Evolutionary conservation across 2,329 filamentous ascomycete genomes (phyloP), one percentile per base, ranked within the genome.

Genomic region (Nigrospora oryzae): DNA sequence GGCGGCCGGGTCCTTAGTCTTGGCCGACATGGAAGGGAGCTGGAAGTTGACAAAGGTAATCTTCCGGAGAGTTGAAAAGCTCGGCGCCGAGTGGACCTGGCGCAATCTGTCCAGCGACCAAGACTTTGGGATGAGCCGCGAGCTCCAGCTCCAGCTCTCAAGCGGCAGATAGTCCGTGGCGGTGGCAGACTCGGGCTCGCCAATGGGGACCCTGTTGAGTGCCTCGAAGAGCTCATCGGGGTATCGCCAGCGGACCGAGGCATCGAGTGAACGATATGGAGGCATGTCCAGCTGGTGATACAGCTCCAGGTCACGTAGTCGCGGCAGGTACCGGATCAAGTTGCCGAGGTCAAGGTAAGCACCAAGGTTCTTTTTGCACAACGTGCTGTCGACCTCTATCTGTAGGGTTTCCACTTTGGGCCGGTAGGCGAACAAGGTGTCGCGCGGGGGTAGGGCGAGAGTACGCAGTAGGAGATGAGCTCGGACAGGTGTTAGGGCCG

Each of bases 361-460:
- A 10, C 54, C 51, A 10, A 41, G 44, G 15, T 51, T 33, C 40
- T 54, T 61, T 37, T 44, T 50, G 28, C 38, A 46, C 11, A 59
- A 45, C 11, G 64, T 55, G 36, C 64, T 55, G 34, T 71, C 75
- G 11, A 84, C 80, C 56, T 93, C 83, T 40, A 94, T 68, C 46
- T 80, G 77, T 17, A 95, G 65, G 8, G 75, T 71, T 56, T 83
- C 77, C 41, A 93, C 73, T 66, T 89, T 94, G 52, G 72, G 72
- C 36, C 76, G 71, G 59, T 91, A 91, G 49, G 86, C 81, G 49
- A 77, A 73, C 2, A 62, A 59, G 1, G 76, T 74, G 3, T 64
- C 60, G 5, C 67, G 62, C 13, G 67, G 68, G 16, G 77, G 69
- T 28, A 55, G 38, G 33, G 47, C 50, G 14, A 62, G 42, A 2